Evolutionary conservation across 2,329 filamentous ascomycete genomes (phyloP).

Genomic region (Shiraia sp.): DNA sequence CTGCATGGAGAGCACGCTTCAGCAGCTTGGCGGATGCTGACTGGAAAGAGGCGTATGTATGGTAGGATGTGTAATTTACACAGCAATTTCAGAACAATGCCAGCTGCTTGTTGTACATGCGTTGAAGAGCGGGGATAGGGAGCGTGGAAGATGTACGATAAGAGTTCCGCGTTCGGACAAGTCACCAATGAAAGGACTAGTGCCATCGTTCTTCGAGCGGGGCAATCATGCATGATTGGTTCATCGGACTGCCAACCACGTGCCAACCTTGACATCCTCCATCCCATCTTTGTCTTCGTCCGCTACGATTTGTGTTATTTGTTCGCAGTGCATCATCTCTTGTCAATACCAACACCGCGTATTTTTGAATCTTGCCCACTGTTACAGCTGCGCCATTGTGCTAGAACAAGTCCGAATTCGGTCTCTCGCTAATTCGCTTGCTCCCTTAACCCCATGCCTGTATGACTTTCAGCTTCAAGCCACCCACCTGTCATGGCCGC

Average conservation of each 20-base stretch:
- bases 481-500: not conserved
- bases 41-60: constrained; percentile 1
- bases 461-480: not conserved
- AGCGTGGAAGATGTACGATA: constrained; percentile 7
- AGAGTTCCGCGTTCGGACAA: constrained; percentile 11
- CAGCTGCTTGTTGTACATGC: constrained; percentile 4
- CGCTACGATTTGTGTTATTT: no score
- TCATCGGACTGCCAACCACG: not conserved
- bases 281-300: not conserved
- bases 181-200: no score
- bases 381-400: not conserved
- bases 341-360: not conserved
- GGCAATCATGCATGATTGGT: constrained; percentile 4
- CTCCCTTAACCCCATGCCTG: not conserved
- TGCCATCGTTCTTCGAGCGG: constrained; percentile 5
- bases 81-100: not conserved
- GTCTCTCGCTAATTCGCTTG: constrained; percentile 1
- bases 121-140: constrained; percentile 3
- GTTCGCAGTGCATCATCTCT: no score
- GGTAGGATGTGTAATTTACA: not conserved
- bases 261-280: not conserved
- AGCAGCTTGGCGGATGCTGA: constrained; percentile 8
- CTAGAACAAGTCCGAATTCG: not conserved
- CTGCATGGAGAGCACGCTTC: constrained; percentile 12
- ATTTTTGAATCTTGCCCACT: not conserved